Base-by-base conservation (phyloP, 805 yeast genomes). In the Spathaspora passalidarum region DNA sequence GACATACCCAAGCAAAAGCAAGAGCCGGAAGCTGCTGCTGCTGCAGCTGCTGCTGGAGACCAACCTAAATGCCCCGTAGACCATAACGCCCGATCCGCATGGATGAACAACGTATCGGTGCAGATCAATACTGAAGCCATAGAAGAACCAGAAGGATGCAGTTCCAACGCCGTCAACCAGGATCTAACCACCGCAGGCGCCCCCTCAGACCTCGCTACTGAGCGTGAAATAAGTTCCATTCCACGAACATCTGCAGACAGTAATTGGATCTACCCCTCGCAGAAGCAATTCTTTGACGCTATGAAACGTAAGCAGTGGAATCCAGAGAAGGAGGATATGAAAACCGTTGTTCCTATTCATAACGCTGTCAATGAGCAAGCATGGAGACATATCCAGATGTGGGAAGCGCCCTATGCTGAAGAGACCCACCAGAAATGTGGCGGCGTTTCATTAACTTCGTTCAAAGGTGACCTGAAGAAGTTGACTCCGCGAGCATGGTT, bases 221-320 rank as follows among this genome's bases (percentile, higher is more conserved):
- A 84, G 1, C 72, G 97, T 49, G 92, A 84, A 55, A 66, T 86
- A 3, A 82, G 91, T 8, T 78, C 95, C 2, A 91, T 91, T 36
- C 97, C 97, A 40, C 70, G 96, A 43, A 85, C 95, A 1, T 59
- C 79, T 1, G 53, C 64, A 14, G 73, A 73, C 13, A 56, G 75
- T 0, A 86, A 91, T 67, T 92, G 99, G 99, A 76, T 92, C 1
- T 92, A 92, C 61, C 99, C 99, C 7, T 88, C 96, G 3, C 96
- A 92, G 62, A 87, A 88, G 61, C 97, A 92, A 71, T 92, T 92
- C 60, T 92, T 73, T 63, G 94, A 89, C 48, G 97, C 97, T 8
- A 94, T 92, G 98, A 73, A 80, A 54, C 79, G 98, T 41, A 92
- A 92, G 59, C 79, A 88, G 47, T 88, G 96, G 90, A 76, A 82